These are phyloP conservation scores for Heritiera littoralis DNA, from an alignment of 345 rosid genomes.

Conservation along the genomic window DNA sequence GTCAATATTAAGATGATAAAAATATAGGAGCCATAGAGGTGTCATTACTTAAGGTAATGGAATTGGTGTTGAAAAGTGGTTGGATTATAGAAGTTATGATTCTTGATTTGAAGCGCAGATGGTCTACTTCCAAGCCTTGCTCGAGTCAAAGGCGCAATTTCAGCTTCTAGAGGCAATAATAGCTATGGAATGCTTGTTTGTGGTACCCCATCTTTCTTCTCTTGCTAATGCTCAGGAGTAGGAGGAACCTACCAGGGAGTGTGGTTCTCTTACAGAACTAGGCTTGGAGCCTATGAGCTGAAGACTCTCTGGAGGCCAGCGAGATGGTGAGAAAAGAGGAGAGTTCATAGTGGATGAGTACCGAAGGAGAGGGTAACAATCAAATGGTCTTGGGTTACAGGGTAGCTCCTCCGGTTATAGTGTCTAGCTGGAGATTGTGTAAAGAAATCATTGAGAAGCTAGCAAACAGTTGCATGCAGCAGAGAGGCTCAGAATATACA, in stretches of 20 bases:
- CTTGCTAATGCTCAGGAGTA: conserved; percentile 19
- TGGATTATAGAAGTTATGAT: conserved; percentile 11
- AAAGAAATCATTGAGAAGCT: neutral
- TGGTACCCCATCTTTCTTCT: conserved; percentile 33
- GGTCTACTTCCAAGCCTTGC: conserved; percentile 29
- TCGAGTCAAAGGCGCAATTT: conserved; percentile 36
- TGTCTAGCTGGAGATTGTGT: conserved; percentile 39
- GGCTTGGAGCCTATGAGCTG: conserved; percentile 32
- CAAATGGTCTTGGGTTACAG: conserved; percentile 35
- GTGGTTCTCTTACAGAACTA: conserved; percentile 14
- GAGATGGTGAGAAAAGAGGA: conserved; percentile 39
- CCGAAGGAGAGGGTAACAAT: conserved; percentile 29
- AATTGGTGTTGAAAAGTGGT: conserved; percentile 25
- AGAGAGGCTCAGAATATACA: neutral
- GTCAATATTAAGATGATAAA: neutral
- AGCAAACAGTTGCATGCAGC: neutral
- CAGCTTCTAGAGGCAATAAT: conserved; percentile 43
- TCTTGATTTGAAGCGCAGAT: conserved; percentile 32
- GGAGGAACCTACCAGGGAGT: conserved; percentile 21
- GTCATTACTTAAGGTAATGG: conserved; percentile 35
- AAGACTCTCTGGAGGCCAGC: conserved; percentile 32
- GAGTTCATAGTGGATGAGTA: conserved; percentile 29
- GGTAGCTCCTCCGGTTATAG: conserved; percentile 35
- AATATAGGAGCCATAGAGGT: conserved; percentile 9
- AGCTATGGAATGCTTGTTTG: conserved; percentile 42